phyloP scores from a whole-genome alignment of 306 rosid species.

The Glycine tomentella region DNA sequence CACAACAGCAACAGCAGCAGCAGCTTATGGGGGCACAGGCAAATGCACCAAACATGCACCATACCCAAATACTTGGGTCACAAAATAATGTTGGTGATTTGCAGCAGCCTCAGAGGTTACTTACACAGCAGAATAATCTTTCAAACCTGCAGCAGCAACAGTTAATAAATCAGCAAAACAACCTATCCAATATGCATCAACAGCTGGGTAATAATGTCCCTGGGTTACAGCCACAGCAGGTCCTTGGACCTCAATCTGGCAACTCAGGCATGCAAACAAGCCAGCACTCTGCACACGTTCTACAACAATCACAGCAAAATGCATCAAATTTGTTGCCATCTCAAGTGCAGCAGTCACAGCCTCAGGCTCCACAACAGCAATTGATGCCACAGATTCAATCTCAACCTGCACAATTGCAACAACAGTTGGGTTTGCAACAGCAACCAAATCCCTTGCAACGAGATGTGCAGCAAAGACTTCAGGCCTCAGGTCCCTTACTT shows the following conservation, averaged over 20 bases:
- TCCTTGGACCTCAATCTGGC: slow-evolving; percentile 75
- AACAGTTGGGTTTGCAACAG: slow-evolving; percentile 81
- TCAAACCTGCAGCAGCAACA: slow-evolving; percentile 81
- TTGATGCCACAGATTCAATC: slow-evolving; percentile 86
- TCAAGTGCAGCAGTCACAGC: slow-evolving; percentile 81
- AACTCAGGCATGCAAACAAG: slow-evolving; percentile 83
- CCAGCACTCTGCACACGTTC: slow-evolving; percentile 78
- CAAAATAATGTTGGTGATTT: slow-evolving; percentile 81
- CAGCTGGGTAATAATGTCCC: slow-evolving; percentile 83
- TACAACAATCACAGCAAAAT: slow-evolving; percentile 80
- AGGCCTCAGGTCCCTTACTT: slow-evolving; percentile 74
- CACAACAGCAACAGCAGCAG: slow-evolving; percentile 76
- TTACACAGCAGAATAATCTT: slow-evolving; percentile 80
- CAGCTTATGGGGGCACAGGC: slow-evolving; percentile 76
- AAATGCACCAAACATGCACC: slow-evolving; percentile 78
- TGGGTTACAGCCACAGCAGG: slow-evolving; percentile 71
- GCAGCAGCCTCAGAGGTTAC: slow-evolving; percentile 83
- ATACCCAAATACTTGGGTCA: slow-evolving; percentile 69
- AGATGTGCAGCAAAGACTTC: slow-evolving; percentile 92
- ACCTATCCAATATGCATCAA: slow-evolving; percentile 80
- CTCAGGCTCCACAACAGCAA: slow-evolving; percentile 83
- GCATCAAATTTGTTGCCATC: slow-evolving; percentile 71
- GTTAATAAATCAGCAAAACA: slow-evolving; percentile 83
- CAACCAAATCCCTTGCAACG: slow-evolving; percentile 78
- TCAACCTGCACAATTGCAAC: slow-evolving; percentile 90